Conservation (phyloP, 805 yeast genomes). For the Allodekkera sacchari region DNA sequence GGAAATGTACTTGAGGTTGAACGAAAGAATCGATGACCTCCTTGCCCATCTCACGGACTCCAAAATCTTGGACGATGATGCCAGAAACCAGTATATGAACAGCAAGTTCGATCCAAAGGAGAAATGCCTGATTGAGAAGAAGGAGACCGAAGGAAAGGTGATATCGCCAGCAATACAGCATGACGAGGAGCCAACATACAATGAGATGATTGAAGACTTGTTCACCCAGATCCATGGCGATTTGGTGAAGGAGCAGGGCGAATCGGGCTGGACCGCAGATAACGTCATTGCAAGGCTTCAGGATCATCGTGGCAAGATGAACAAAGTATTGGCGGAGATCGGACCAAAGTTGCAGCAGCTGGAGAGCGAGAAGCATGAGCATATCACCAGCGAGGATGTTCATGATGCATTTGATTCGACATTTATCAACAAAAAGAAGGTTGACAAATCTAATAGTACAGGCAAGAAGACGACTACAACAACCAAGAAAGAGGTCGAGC, state of each 20-base stretch:
- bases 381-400: conserved; percentile 85
- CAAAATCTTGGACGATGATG: conserved; percentile 25
- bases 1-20: conserved; percentile 71
- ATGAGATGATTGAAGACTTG: conserved; percentile 89
- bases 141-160: conserved; percentile 51
- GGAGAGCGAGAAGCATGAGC: conserved; percentile 58
- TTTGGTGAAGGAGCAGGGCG: conserved; percentile 36
- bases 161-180: conserved; percentile 34
- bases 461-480: neutral
- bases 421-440: conserved; percentile 48
- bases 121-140: conserved; percentile 34
- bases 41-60: conserved; percentile 33
- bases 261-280: conserved; percentile 33
- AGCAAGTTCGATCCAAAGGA: conserved; percentile 49
- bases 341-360: conserved; percentile 58
- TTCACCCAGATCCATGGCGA: conserved; percentile 69
- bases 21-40: conserved; percentile 62
- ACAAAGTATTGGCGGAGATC: conserved; percentile 55
- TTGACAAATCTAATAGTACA: neutral
- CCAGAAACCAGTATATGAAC: conserved; percentile 35
- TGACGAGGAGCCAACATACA: conserved; percentile 54
- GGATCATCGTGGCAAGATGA: conserved; percentile 66
- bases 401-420: conserved; percentile 90
- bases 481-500: conserved; percentile 11
- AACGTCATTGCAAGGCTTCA: conserved; percentile 33